Evolutionary conservation across 306 rosid species (phyloP).

Genomic region (Parietaria judaica): DNA sequence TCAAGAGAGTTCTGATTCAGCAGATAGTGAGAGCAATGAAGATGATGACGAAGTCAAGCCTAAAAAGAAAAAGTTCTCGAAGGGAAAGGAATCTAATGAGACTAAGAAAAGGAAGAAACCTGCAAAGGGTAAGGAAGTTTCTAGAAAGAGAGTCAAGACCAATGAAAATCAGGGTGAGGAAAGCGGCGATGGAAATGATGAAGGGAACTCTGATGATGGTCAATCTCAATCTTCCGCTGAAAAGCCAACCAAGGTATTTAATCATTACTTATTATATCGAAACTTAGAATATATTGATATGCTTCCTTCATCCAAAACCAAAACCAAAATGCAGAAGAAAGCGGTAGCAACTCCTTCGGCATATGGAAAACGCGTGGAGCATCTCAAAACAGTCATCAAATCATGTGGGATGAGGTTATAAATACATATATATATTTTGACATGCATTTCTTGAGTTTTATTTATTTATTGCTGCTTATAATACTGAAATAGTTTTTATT

Average conservation of each 20-base stretch:
- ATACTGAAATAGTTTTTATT: constrained; percentile 22
- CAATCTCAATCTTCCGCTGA: constrained; percentile 57
- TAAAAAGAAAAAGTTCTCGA: constrained; percentile 38
- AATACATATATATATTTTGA: constrained; percentile 16
- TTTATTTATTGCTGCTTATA: constrained; percentile 17
- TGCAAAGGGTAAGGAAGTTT: constrained; percentile 35
- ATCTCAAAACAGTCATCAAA: constrained; percentile 81
- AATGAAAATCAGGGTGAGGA: constrained; percentile 33
- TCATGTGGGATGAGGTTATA: constrained; percentile 90
- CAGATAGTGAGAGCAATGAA: constrained; percentile 36
- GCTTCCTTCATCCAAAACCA: too few species aligned
- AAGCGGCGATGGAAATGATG: constrained; percentile 41
- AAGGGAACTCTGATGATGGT: constrained; percentile 71
- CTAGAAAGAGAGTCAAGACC: constrained; percentile 49
- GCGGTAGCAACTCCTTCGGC: constrained; percentile 58
- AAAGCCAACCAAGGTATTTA: constrained; percentile 51
- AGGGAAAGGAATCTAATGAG: constrained; percentile 45
- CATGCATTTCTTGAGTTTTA: constrained; percentile 16
- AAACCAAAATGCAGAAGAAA: constrained; percentile 54
- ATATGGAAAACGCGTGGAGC: constrained; percentile 84
- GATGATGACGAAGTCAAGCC: constrained; percentile 50
- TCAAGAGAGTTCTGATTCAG: constrained; percentile 46
- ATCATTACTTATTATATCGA: constrained; percentile 14
- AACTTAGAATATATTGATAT: neutral
- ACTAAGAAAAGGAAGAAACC: constrained; percentile 54